A percentile compares a stretch with the other conserved stretches of the same genome.
Evolutionary conservation across 202 grass and related monocot genomes (phyloP).

Genomic region (Musa balbisiana): DNA sequence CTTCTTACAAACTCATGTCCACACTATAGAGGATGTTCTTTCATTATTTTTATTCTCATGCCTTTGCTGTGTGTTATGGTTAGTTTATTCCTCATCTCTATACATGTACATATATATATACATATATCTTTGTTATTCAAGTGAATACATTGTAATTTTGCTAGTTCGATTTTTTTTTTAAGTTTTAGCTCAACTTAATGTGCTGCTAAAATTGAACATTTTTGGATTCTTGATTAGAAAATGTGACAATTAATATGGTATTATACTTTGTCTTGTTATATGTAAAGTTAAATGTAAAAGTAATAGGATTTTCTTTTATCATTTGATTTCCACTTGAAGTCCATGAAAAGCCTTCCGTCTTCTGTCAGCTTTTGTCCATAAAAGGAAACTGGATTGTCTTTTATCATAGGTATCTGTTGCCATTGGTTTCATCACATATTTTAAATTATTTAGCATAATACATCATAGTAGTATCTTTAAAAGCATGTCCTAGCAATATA

Average conservation of each 20-base stretch:
- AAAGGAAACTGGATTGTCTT: not conserved
- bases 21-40: too few species aligned
- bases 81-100: too few species aligned
- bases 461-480: too few species aligned
- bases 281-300: not conserved
- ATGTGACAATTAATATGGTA: not conserved
- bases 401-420: not conserved
- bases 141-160: too few species aligned
- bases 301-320: not conserved
- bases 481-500: too few species aligned
- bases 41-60: too few species aligned
- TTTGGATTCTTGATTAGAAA: not conserved
- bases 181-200: too few species aligned
- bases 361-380: not conserved
- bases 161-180: too few species aligned
- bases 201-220: not conserved
- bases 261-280: not conserved
- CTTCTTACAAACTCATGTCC: too few species aligned
- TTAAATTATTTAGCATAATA: not conserved
- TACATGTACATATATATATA: too few species aligned
- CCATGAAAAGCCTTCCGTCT: not conserved
- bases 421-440: not conserved
- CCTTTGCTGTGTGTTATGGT: too few species aligned
- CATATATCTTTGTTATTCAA: too few species aligned
- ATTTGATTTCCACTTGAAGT: not conserved